These are phyloP conservation scores for Rutidosis leptorrhynchoides DNA, from an alignment of 129 eudicot genomes.

Conservation along the genomic window DNA sequence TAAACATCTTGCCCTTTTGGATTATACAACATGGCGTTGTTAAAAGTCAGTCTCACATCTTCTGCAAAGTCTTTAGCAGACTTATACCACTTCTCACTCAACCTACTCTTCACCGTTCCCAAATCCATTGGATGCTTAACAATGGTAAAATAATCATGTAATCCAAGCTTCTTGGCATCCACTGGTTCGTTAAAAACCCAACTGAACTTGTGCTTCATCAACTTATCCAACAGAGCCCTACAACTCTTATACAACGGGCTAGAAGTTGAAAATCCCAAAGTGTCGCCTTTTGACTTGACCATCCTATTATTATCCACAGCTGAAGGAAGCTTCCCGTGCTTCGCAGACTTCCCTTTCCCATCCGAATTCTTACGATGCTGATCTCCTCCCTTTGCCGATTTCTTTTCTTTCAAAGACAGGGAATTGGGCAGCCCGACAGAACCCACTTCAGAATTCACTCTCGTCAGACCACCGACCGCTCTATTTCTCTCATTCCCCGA, in stretches of 20 bases:
- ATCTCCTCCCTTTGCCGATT: too few relatives aligned
- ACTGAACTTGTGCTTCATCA: not conserved
- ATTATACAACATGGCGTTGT: not conserved
- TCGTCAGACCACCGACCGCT: too few relatives aligned
- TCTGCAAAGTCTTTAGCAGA: not conserved
- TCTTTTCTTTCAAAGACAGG: too few relatives aligned
- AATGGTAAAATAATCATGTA: not conserved
- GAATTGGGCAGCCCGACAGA: too few relatives aligned
- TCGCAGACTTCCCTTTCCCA: too few relatives aligned
- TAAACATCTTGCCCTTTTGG: not conserved
- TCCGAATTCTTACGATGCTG: too few relatives aligned
- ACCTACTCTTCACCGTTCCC: not conserved
- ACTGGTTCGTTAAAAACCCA: not conserved
- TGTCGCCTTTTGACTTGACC: too few relatives aligned
- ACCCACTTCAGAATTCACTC: too few relatives aligned
- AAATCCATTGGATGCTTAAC: not conserved
- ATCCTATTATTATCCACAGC: too few relatives aligned
- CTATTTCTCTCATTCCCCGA: too few relatives aligned
- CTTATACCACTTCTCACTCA: not conserved
- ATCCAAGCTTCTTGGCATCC: not conserved
- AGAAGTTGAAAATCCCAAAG: too few relatives aligned
- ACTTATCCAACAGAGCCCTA: not conserved
- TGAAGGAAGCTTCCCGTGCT: too few relatives aligned
- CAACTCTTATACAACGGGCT: not conserved
- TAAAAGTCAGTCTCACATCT: not conserved